These are phyloP conservation scores for Dillenia turbinata DNA, from an alignment of 164 flowering plant genomes.

Conservation along the genomic window DNA sequence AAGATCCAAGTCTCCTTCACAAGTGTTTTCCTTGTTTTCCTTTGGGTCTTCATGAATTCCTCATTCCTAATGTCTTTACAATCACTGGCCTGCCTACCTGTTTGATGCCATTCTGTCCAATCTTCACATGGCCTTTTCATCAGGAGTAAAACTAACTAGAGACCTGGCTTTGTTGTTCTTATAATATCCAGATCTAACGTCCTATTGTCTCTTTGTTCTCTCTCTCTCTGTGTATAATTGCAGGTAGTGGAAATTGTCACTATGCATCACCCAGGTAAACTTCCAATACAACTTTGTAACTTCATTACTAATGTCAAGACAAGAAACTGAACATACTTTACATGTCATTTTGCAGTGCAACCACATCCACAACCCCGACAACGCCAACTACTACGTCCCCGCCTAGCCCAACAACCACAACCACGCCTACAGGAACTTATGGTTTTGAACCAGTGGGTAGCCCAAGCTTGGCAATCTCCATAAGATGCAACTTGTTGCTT, in stretches of 20 bases:
- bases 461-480: not conserved
- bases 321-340: too few relatives aligned
- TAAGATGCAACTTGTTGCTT: too few relatives aligned
- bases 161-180: too few relatives aligned
- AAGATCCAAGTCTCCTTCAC: too few relatives aligned
- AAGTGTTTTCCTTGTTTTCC: too few relatives aligned
- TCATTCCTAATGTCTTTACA: too few relatives aligned
- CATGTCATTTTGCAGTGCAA: not conserved
- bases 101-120: too few relatives aligned
- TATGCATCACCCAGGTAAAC: constrained; percentile 59
- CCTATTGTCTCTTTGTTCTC: not conserved
- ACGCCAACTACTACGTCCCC: constrained; percentile 11
- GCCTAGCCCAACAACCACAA: constrained; percentile 5
- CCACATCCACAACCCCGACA: constrained; percentile 6
- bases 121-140: too few relatives aligned
- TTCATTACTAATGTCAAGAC: not conserved
- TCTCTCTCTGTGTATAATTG: not conserved
- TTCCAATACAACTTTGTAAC: not conserved
- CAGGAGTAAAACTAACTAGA: too few relatives aligned
- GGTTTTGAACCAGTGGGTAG: constrained; percentile 28
- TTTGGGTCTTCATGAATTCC: too few relatives aligned
- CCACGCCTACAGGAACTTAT: constrained; percentile 7
- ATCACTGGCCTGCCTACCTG: too few relatives aligned
- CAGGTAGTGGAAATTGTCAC: constrained; percentile 61
- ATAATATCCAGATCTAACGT: not conserved